Base-by-base conservation (phyloP, 2,329 filamentous ascomycete genomes). In the Exophiala sp. region DNA sequence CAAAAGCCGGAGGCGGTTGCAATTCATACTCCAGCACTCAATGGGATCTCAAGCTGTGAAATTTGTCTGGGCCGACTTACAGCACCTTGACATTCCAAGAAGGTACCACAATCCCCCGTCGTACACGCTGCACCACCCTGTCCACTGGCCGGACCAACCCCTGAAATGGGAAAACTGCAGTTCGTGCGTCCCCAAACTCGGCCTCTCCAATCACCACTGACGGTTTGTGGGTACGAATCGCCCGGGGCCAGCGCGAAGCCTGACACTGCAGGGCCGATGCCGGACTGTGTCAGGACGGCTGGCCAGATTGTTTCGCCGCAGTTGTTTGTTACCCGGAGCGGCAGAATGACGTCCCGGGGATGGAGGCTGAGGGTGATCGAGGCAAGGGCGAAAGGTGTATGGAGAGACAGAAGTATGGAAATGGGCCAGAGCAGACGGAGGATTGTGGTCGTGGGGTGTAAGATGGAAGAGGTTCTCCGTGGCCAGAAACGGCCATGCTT, bases 131-230 rank as follows among this genome's bases (percentile, higher is more conserved):
- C 68, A 7, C 74, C 73, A n/a, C 66, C 63, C 29, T 72, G 73
- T 58, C 70, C 65, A 24, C 69, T 71, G 18, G 68, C 67, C 16
- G 76, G 68, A n/a, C 67, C 72, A 44, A 75, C 80, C 1, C 82
- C 84, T 41, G 81, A 76, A 13, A 73, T 73, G 59, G 83, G 80
- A 65, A 89, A 88, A 32, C 79, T 86, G 69, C 88, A 94, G 64
- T 93, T 93, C 14, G 87, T 91, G 46, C 88, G 76, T 10, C 82
- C 88, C 88, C 87, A 93, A 22, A 93, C 73, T 46, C 88, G 79
- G 8, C 88, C 88, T 64, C 86, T 82, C 88, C 87, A 94, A 58
- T 88, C 80, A 43, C 77, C 72, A 9, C 81, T 79, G 19, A 93
- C 85, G 46, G 75, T 80, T 45, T 61, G 58, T 53, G 89, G 70